Conservation (phyloP, 148 eudicot genomes). For the Heliamphora exappendiculata region DNA sequence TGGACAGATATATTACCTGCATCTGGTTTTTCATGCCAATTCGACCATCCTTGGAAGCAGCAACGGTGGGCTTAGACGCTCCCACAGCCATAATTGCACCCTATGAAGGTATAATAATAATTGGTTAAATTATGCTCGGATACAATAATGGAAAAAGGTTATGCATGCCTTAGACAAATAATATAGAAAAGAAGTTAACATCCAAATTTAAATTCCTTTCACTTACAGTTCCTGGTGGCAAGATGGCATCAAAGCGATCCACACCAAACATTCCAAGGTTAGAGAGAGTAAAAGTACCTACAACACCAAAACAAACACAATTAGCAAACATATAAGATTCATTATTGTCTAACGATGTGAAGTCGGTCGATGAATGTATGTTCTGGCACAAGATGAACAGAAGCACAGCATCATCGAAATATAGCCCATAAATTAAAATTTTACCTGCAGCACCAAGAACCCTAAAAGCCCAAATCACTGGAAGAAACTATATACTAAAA, state of each 20-base stretch:
- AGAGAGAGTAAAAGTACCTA: slow-evolving; percentile 92
- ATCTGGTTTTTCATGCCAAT: slow-evolving; percentile 92
- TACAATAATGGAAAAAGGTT: not conserved
- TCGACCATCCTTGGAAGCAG: slow-evolving; percentile 85
- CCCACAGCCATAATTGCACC: slow-evolving; percentile 99
- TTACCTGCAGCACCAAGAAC: not conserved
- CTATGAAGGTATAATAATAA: slow-evolving; percentile 17
- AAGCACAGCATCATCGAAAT: too few relatives aligned
- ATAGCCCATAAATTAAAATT: not conserved
- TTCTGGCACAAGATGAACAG: not conserved
- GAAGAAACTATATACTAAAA: not conserved
- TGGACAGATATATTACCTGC: slow-evolving; percentile 43
- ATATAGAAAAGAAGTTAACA: not conserved
- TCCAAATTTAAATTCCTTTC: slow-evolving; percentile 2
- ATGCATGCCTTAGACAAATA: not conserved
- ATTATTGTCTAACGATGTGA: not conserved
- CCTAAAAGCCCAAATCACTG: not conserved
- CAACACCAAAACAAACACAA: slow-evolving; percentile 14
- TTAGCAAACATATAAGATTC: not conserved
- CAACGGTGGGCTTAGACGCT: slow-evolving; percentile 74
- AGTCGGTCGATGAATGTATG: not conserved
- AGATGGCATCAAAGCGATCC: slow-evolving; percentile 96
- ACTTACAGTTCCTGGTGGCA: slow-evolving; percentile 97
- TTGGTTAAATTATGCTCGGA: not conserved
- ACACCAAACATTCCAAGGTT: slow-evolving; percentile 97